phyloP scores from a whole-genome alignment of 2,329 filamentous ascomycete genomes.

The Blumeriella jaapii region DNA sequence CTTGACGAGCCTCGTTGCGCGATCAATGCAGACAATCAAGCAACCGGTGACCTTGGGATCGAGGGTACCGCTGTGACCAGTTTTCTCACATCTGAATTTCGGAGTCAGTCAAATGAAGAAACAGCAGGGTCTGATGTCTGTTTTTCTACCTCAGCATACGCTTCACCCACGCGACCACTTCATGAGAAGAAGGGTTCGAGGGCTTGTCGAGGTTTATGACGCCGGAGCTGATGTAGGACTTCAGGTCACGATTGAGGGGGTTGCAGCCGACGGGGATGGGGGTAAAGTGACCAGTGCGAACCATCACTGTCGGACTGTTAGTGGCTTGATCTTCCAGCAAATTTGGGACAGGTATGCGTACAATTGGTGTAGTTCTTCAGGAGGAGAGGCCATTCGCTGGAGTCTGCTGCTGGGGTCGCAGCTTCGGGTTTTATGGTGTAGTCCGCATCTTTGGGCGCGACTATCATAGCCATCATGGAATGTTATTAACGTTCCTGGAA shows the following conservation, averaged over 20 bases:
- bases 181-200: slow-evolving; percentile 94
- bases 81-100: slow-evolving; percentile 77
- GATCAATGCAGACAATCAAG: slow-evolving; percentile 90
- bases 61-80: slow-evolving; percentile 93
- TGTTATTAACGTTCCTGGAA: slow-evolving; percentile 9
- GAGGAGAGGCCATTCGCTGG: slow-evolving; percentile 83
- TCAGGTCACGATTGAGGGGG: slow-evolving; percentile 86
- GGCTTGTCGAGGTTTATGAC: slow-evolving; percentile 98
- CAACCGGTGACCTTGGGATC: slow-evolving; percentile 97
- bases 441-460: slow-evolving; percentile 48
- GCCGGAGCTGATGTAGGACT: slow-evolving; percentile 92
- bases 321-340: not conserved
- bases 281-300: slow-evolving; percentile 92
- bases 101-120: too few species aligned
- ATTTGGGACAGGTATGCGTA: slow-evolving; percentile 36
- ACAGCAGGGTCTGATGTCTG: too few species aligned
- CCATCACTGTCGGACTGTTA: slow-evolving; percentile 50
- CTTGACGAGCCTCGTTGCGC: slow-evolving; percentile 94
- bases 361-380: slow-evolving; percentile 93
- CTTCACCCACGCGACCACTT: slow-evolving; percentile 99
- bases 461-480: slow-evolving; percentile 35
- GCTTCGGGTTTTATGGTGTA: slow-evolving; percentile 90
- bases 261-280: slow-evolving; percentile 89
- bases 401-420: slow-evolving; percentile 65
- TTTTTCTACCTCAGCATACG: slow-evolving; percentile 69